Evolutionary conservation across 805 yeast species (phyloP).

Genomic region (Ogataea neopini): DNA sequence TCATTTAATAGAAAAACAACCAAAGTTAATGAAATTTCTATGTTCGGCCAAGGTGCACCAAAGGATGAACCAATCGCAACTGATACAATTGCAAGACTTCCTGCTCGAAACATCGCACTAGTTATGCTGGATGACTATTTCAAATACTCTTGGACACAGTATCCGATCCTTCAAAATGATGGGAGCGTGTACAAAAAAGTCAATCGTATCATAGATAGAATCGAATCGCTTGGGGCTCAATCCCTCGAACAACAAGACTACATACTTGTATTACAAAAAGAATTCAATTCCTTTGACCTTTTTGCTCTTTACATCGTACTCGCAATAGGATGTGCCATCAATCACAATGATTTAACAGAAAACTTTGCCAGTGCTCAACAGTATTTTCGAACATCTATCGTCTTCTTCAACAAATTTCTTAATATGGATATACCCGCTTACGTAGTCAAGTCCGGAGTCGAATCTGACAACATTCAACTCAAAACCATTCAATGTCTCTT

Average conservation of each 20-base stretch:
- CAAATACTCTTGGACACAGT: slow-evolving; percentile 21
- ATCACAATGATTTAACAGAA: not conserved
- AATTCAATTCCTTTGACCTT: slow-evolving; percentile 16
- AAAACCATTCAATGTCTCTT: slow-evolving; percentile 43
- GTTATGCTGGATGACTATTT: slow-evolving; percentile 13
- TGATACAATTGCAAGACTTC: not conserved
- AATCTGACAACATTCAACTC: slow-evolving; percentile 21
- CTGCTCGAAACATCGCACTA: not conserved
- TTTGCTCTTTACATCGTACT: slow-evolving; percentile 17
- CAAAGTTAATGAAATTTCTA: slow-evolving; percentile 3
- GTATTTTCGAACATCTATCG: slow-evolving; percentile 15
- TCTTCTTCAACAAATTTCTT: slow-evolving; percentile 17
- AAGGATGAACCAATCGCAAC: not conserved
- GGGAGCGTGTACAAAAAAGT: slow-evolving; percentile 6
- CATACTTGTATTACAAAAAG: slow-evolving; percentile 1
- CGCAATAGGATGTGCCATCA: slow-evolving; percentile 20
- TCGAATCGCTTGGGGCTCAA: slow-evolving; percentile 3
- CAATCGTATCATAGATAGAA: slow-evolving; percentile 5
- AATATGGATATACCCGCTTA: slow-evolving; percentile 9
- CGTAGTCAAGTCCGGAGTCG: not conserved
- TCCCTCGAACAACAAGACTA: slow-evolving; percentile 2
- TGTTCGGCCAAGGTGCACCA: not conserved
- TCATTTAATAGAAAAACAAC: not conserved
- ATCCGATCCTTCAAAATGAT: slow-evolving; percentile 17
- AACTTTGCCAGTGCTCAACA: not conserved